A percentile compares a stretch with the other conserved stretches of the same genome.
Evolutionary conservation across 2,329 filamentous ascomycete species (phyloP).

Genomic region (Fusarium keratoplasticum): DNA sequence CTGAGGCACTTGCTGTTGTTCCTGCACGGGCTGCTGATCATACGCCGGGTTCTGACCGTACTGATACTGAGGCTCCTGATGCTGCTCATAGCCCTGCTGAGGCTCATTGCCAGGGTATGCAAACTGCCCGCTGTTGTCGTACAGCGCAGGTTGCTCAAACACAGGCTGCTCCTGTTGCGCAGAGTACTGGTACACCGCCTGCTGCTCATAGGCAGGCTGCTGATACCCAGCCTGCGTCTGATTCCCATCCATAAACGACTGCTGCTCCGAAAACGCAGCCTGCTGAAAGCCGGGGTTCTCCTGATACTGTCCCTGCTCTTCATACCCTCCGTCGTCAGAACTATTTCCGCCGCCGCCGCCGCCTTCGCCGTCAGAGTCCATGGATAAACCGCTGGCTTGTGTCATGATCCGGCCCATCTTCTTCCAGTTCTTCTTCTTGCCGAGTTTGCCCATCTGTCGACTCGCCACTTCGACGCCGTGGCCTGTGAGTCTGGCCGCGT

Average conservation of each 20-base stretch:
- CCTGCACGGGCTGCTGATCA: conserved; percentile 13
- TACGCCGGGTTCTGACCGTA: conserved; percentile 12
- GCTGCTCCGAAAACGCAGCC: background rate
- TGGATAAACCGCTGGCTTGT: conserved; percentile 9
- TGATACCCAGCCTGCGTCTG: conserved; percentile 17
- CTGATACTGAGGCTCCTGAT: conserved; percentile 10
- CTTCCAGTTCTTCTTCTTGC: conserved; percentile 42
- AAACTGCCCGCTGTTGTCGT: conserved; percentile 2
- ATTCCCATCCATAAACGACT: background rate
- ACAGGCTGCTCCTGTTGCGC: conserved; percentile 10
- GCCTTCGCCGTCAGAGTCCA: conserved; percentile 13
- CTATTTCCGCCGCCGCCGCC: conserved; percentile 14
- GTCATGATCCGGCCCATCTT: conserved; percentile 34
- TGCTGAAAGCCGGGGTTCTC: conserved; percentile 25
- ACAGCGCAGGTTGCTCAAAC: conserved; percentile 11
- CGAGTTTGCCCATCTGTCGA: conserved; percentile 42
- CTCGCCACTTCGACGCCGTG: conserved; percentile 33
- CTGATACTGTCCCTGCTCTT: conserved; percentile 18
- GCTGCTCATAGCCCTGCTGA: background rate
- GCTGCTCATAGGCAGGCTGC: conserved; percentile 22
- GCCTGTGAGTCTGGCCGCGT: conserved; percentile 34
- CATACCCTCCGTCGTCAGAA: conserved; percentile 7
- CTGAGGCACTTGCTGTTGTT: conserved; percentile 13
- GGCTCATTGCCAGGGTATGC: conserved; percentile 4
- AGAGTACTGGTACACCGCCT: conserved; percentile 14